Evolutionary conservation across 2,329 filamentous ascomycete genomes (phyloP), one percentile per base, ranked within the genome.

Genomic region (Diaporthe australafricana): DNA sequence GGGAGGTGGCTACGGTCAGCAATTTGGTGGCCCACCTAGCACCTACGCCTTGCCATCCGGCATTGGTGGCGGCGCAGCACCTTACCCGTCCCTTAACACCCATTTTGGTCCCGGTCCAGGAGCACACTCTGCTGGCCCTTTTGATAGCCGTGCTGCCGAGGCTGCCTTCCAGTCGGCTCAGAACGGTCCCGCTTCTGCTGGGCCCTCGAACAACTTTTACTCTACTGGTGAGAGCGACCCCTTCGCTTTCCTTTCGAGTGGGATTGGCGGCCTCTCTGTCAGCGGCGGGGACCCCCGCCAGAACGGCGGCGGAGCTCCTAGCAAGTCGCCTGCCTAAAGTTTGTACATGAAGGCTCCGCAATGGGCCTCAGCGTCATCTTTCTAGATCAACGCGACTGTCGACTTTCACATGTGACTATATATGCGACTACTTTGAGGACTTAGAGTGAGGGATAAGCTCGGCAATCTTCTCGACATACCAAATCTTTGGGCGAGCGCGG

Each of bases 131-230:
- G 93, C 93, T 52, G 93, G 94, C 16, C 93, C 93, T 6, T 98
- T 99, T 79, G 95, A 98, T 80, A 97, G 95, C 85, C 94, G 95
- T 74, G 93, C 94, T 74, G 94, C 96, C 20, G 96, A 98, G 84
- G 95, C 95, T 73, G 96, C 96, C 32, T 99, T 99, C 87, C 94
- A 94, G 80, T 94, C 93, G 50, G 95, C 94, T 48, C 92, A 92
- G 77, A 96, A 96, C 77, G 94, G 93, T 70, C 92, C 92, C 25
- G 91, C 92, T 20, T 94, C 93, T 55, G 92, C 92, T 73, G 93
- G 93, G 50, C 91, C 92, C 42, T 91, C 92, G 52, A 94, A 93
- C 83, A 90, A 90, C 79, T 93, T 92, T 78, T 92, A 92, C 79
- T 85, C 81, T 74, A 87, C 91, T 77, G 86, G 85, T 70, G 91